Evolutionary conservation across 306 rosid genomes (phyloP).

Genomic region (Pachyrhizus erosus): DNA sequence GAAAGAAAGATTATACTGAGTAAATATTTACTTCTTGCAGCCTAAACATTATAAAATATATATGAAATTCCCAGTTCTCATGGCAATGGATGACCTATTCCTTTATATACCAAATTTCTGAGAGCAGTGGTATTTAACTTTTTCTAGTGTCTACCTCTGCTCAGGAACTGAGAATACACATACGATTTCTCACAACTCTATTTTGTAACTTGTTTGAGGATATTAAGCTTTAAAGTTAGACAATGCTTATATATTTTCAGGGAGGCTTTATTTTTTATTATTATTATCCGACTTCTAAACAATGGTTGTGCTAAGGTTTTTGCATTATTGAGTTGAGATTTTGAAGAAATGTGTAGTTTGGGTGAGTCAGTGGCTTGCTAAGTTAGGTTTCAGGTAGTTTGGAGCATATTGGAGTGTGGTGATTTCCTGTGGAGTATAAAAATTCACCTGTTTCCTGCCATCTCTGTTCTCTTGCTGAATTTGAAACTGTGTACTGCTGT

Average conservation of each 20-base stretch:
- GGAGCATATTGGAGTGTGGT: background rate
- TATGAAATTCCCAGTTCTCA: background rate
- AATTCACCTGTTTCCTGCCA: background rate
- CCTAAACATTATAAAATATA: background rate
- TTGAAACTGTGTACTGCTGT: background rate
- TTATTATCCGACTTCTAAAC: background rate
- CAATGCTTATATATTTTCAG: background rate
- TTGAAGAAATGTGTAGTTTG: background rate
- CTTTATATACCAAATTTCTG: background rate
- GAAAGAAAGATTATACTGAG: background rate
- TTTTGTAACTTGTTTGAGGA: background rate
- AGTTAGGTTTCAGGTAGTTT: background rate
- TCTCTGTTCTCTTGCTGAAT: background rate
- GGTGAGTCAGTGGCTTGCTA: background rate
- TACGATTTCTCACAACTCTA: background rate
- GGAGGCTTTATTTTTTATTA: background rate
- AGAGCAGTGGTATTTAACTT: background rate
- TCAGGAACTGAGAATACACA: background rate
- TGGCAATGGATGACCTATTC: background rate
- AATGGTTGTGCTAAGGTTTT: background rate
- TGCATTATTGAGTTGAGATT: background rate
- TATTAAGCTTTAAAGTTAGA: background rate
- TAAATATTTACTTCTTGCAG: background rate
- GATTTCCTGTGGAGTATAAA: background rate
- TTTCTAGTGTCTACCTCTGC: background rate